Evolutionary conservation across 2,329 filamentous ascomycete genomes (phyloP).

Genomic region (Diaporthe aspalathi): DNA sequence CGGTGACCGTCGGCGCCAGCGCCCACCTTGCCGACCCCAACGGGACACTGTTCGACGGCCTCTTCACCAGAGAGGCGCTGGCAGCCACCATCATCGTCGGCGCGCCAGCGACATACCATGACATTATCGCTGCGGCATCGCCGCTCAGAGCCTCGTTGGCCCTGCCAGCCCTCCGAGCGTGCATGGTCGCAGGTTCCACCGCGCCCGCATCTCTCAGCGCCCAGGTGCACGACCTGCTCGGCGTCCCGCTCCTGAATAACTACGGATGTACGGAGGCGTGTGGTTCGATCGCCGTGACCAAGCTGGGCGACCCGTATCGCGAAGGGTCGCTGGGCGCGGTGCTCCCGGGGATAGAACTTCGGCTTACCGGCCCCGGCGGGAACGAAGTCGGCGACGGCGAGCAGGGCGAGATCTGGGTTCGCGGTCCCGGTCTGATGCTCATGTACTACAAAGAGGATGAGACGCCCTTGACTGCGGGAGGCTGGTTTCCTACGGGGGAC

Average conservation of each 20-base stretch:
- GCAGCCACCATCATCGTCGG: slow-evolving; percentile 17
- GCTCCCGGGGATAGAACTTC: neutral
- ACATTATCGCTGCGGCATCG: neutral
- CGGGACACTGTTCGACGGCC: slow-evolving; percentile 1
- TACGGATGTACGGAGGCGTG: slow-evolving; percentile 32
- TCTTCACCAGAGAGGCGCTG: neutral
- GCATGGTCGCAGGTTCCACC: slow-evolving; percentile 5
- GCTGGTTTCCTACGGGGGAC: slow-evolving; percentile 29
- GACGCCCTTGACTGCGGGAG: neutral
- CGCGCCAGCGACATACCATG: slow-evolving; percentile 9
- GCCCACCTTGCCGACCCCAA: neutral
- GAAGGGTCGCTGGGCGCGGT: neutral
- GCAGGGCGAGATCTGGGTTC: slow-evolving; percentile 26
- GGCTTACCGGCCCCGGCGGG: neutral
- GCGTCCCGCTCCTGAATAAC: neutral
- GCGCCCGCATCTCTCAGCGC: neutral
- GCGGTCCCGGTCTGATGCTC: slow-evolving; percentile 20
- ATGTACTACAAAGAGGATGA: neutral
- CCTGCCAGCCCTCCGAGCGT: neutral
- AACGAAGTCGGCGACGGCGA: neutral
- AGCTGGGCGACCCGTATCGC: neutral
- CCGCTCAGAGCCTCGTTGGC: neutral
- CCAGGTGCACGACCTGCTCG: slow-evolving; percentile 7
- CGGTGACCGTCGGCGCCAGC: slow-evolving; percentile 20
- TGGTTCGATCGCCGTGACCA: neutral